Evolutionary conservation across 805 yeast species (phyloP), one percentile per base, ranked within the genome.

Genomic region (Yarrowia divulgata): DNA sequence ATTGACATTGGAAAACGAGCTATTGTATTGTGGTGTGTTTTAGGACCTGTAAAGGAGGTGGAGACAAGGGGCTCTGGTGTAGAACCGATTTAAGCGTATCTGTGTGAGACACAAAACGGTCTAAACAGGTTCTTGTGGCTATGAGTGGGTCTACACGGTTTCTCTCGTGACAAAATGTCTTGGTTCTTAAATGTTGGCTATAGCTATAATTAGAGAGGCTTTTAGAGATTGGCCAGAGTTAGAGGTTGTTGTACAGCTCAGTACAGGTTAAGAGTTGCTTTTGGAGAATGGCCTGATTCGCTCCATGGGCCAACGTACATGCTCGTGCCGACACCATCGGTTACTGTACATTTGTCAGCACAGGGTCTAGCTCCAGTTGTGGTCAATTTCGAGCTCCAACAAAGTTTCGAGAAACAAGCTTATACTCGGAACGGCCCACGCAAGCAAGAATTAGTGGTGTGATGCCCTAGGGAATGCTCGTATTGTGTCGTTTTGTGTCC

Each of bases 321-420:
- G 4, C 2, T 23, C 29, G 29, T 23, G 29, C 29, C 29, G 29
- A 4, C 4, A 23, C 29, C 29, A 23, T 23, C 37, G 37, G 37
- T 34, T 8, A 9, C 37, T 34, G 37, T 34, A 7, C 16, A 54
- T 54, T 54, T 54, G 60, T 54, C 19, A 54, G 60, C 60, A 18
- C 18, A 10, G 50, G 32, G 58, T 54, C 58, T 54, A 54, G 58
- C 23, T 37, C 18, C 43, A 18, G 39, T 50, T 50, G 55, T 50
- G 55, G 9, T 23, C 43, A 54, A 23, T 16, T 49, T 32, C 32
- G 23, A 23, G 29, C 23, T n/a, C 16, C 19, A 13, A 14, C 23
- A 39, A 35, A 54, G 60, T 37, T 54, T 54, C 45, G 60, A 54
- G 60, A 39, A 35, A 39, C 60, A 39, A 35, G 43, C 58, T 54